Evolutionary conservation across 805 yeast genomes (phyloP), one percentile per base, ranked within the genome.

Genomic region (Sugiyamaella chiloensis): DNA sequence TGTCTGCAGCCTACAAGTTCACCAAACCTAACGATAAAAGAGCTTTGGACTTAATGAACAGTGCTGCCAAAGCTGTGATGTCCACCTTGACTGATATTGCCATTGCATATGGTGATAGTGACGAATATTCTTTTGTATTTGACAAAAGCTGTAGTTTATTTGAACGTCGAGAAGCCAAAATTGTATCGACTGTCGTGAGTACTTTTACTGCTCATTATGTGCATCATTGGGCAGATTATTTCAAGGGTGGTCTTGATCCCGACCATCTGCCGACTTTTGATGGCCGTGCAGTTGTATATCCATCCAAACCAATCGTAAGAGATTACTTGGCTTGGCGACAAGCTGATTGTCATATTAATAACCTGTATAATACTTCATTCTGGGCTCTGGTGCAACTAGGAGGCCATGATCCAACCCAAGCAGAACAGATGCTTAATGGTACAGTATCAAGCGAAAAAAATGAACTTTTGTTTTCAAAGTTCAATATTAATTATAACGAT

Each of bases 281-380:
- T 65, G 89, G 95, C 0, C 70, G 99, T 40, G 95, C 95, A 1
- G 93, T 93, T 6, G 67, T 80, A 1, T 93, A 93, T 57, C 99
- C 99, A 0, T 79, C 74, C 46, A 54, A 70, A 14, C 58, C 68
- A 4, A 67, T 71, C 1, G 71, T 91, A 1, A 72, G 87, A 47
- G 98, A 91, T 64, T 93, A 93, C 62, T 76, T 93, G 54, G 71
- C 85, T 48, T 93, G 99, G 99, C 75, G 99, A 55, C 97, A 87
- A 62, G 98, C 84, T 1, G 99, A 93, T 62, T 93, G 75, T 44
- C 99, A 93, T 67, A 93, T 93, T 47, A 93, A 93, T 64, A 93
- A 93, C 63, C 67, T 93, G 51, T 93, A 91, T 70, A 93, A 93
- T 61, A 93, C 99, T 0, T 72, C 88, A 0, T 93, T 93, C 63